These are phyloP conservation scores for Fusarium sp. DNA, from an alignment of 2,329 filamentous ascomycete genomes.

Conservation along the genomic window DNA sequence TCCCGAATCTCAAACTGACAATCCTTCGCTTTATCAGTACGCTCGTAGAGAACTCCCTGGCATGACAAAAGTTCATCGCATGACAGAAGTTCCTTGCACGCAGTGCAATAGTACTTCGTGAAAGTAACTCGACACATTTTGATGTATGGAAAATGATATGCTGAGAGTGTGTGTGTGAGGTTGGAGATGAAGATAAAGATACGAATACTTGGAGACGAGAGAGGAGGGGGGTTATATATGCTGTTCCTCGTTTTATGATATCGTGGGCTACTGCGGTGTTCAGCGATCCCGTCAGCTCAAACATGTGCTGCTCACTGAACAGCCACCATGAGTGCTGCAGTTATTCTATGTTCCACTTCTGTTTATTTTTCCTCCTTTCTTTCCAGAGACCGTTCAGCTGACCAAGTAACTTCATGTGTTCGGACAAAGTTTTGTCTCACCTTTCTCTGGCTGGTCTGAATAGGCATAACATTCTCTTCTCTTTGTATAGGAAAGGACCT, in stretches of 20 bases:
- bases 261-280: accelerated
- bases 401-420: neutral
- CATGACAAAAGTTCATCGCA: neutral
- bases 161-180: too few relatives aligned
- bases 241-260: accelerated
- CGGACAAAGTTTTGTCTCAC: accelerated
- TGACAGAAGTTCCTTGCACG: neutral
- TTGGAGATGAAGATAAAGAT: too few relatives aligned
- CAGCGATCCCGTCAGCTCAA: neutral
- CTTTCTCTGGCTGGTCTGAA: neutral
- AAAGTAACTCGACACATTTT: neutral
- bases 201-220: too few relatives aligned
- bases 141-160: neutral
- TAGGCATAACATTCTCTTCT: accelerated
- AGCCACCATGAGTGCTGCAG: neutral
- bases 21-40: neutral
- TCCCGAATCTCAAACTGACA: neutral
- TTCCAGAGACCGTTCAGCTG: too few relatives aligned
- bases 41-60: neutral
- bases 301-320: neutral
- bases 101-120: neutral
- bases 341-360: neutral
- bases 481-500: neutral
- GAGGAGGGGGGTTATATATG: neutral
- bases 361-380: neutral